Evolutionary conservation across 2,329 filamentous ascomycete genomes (phyloP), one percentile per base, ranked within the genome.

Genomic region (Botrytis aclada): DNA sequence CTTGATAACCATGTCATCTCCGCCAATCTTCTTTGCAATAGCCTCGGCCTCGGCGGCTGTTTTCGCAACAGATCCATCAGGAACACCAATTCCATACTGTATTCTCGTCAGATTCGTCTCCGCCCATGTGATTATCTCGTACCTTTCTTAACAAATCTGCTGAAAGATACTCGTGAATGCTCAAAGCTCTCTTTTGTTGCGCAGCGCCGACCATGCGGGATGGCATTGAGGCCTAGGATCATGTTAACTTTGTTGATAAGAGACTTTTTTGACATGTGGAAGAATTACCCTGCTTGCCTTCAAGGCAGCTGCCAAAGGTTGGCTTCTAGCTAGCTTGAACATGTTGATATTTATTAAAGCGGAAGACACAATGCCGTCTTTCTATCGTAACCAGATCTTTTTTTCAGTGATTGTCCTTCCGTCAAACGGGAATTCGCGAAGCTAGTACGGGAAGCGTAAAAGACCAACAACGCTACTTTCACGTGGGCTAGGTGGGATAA

Each of bases 1-100:
- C 90, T 99, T 99, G 89, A 99, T 98, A 80, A 99, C 96, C 90
- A 98, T 95, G 84, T 99, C 96, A 82, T 97, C 95, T 80, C 88
- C 92, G 87, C 94, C 93, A 81, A 99, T 96, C 78, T 91, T 86
- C 86, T 95, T 95, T 74, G 96, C 96, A 81, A 98, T 89, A 80
- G 89, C 87, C 88, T 98, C 95, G 78, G 96, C 96, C 87, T 98
- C 96, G 81, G 91, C 89, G 65, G 92, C 89, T 76, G 86, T 92
- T 83, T 90, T 90, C 79, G 96, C 96, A 81, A 97, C 94, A 82
- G 91, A 87, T 78, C 96, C 96, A 83, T 94, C 92, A 79, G 96
- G 96, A 62, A 98, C 93, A 79, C 94, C 93, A 80, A 99, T 90
- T 83, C 94, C 95, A 89, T 98, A 98, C 93, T 98, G 83, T 72